Evolutionary conservation across 2,329 filamentous ascomycete genomes (phyloP), one percentile per base, ranked within the genome.

Genomic region (Botrytis elliptica): DNA sequence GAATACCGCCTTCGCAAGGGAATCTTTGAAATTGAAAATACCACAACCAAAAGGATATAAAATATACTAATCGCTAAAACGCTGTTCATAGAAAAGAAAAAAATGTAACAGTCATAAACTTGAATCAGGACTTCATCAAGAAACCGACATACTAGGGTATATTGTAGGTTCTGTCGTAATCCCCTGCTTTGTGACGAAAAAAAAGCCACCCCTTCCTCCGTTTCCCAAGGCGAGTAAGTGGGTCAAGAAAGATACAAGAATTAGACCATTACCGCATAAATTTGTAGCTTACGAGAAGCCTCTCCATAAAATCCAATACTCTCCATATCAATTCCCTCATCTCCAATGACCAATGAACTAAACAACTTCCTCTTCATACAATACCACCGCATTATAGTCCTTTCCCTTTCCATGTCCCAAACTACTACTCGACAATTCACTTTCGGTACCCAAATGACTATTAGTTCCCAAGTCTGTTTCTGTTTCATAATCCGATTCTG

Each of bases 331-430:
- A 42, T n/a, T 20, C 72, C 57, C 44, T 33, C 22, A 66, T 46
- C 29, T 44, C n/a, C 52, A 57, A 57, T n/a, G 7, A 71, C 22
- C 29, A 25, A 20, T 6, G 49, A 36, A 59, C 42, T 75, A 79
- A 69, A 63, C 76, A 65, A 76, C 75, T 70, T 77, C 75, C 25
- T 73, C 74, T 38, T 42, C 77, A 73, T 78, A 80, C 20, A 80
- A 65, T 18, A 79, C 77, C 29, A 80, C 36, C 36, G 72, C 55
- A 42, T 70, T 62, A 22, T 71, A 66, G 33, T 74, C 72, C 42
- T 76, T 70, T 16, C 52, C 70, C 6, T 76, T 70, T 16, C 59
- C 70, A 6, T 76, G 66, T 16, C 52, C 70, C 22, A 33, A 38
- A 66, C 63, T 74, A 52, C 44, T 63, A 8, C 33, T 60, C 40